These are phyloP conservation scores for Solanum clarkiae DNA, from an alignment of 257 asterid genomes.

Conservation along the genomic window DNA sequence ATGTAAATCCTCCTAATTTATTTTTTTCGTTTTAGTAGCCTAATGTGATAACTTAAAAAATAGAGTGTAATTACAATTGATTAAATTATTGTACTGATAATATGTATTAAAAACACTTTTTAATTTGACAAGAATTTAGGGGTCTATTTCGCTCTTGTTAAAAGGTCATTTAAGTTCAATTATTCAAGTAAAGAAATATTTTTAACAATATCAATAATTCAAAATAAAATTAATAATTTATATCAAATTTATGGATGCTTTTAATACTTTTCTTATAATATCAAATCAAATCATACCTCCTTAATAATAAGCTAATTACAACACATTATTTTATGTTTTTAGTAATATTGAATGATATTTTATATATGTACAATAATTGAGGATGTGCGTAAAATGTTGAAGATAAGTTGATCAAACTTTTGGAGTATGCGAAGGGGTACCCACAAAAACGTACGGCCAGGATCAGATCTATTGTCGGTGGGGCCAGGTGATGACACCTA, in stretches of 20 bases:
- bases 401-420: slow-evolving; percentile 1
- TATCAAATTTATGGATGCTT: no score
- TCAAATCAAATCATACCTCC: neutral
- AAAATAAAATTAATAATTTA: no score
- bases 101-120: neutral
- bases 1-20: no score
- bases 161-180: no score
- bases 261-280: no score
- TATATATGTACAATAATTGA: neutral
- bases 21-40: no score
- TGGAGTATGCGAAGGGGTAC: slow-evolving; percentile 26
- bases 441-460: slow-evolving; percentile 40
- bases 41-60: neutral
- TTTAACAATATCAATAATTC: no score
- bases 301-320: neutral
- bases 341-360: neutral
- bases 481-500: slow-evolving; percentile 16
- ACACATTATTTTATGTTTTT: neutral
- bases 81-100: neutral
- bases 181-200: no score
- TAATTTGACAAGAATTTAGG: no score
- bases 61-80: neutral
- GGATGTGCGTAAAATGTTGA: neutral
- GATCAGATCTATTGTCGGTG: slow-evolving; percentile 35
- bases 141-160: no score